Evolutionary conservation across 768 basidiomycete genomes (phyloP), one percentile per base, ranked within the genome.

Genomic region (Termitomyces sp.): DNA sequence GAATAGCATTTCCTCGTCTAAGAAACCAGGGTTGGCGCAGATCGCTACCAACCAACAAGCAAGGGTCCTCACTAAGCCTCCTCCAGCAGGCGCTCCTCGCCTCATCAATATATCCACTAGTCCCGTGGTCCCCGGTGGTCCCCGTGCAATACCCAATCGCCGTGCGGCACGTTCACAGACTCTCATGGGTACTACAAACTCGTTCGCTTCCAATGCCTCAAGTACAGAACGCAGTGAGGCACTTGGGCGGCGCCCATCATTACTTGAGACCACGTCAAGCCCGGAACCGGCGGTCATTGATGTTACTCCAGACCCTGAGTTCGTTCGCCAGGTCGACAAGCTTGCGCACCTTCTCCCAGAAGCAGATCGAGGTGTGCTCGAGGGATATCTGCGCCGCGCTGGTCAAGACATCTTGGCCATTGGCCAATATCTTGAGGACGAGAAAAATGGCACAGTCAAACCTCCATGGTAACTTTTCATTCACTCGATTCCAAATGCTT

Each of bases 351-450:
- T 93, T 42, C 73, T 93, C 34, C 91, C 91, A 16, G 83, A 87
- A 63, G 91, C 87, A 36, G 84, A 92, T 62, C 79, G 83, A 47
- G 74, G 70, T 22, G 73, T 91, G 2, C 79, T 93, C 8, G 86
- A 85, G 41, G 81, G 84, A 15, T 93, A 93, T 70, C 71, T 93
- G 59, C 82, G 82, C 31, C 80, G 87, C 11, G 77, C 89, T 11
- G 91, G 91, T 22, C 84, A 89, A 67, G 90, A 91, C 70, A 88
- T 92, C 45, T 74, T 90, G 45, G 91, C 91, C n/a, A 91, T 93
- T 64, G 89, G 89, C 16, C 87, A 90, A 67, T 93, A 91, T 69
- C 75, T 93, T 12, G 91, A 91, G 63, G 91, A 93, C 62, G 88
- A 91, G 69, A 88, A 87, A 74, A 89, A 86, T 66, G 89, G 89